Percentiles rank a stretch among this genome's conserved stretches.
These are phyloP conservation scores for Leavenworthia alabamica DNA, from an alignment of 345 rosid species.

Conservation along the genomic window DNA sequence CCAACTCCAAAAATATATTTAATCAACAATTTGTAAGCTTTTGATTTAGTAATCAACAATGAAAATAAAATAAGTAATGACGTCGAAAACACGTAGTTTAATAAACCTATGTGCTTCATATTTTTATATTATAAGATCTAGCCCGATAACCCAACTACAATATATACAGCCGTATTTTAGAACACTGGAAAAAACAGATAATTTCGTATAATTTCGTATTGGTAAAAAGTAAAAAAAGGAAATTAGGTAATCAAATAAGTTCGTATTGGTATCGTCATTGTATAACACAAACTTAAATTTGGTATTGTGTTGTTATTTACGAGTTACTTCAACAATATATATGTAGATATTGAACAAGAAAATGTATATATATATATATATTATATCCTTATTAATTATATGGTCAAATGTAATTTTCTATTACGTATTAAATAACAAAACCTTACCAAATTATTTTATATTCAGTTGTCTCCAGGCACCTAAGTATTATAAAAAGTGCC, in stretches of 20 bases:
- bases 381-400: background rate
- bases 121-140: background rate
- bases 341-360: background rate
- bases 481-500: background rate
- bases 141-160: background rate
- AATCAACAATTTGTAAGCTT: slow-evolving; percentile 7
- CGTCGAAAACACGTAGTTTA: background rate
- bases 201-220: no score
- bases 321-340: background rate
- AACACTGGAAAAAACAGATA: no score
- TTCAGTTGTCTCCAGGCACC: background rate
- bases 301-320: background rate
- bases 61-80: background rate
- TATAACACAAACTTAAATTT: background rate
- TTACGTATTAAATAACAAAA: background rate
- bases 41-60: background rate
- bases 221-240: no score
- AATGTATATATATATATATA: no score
- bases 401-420: background rate
- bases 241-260: background rate
- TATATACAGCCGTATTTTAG: no score
- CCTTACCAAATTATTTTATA: background rate
- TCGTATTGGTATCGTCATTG: background rate
- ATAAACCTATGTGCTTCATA: background rate
- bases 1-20: slow-evolving; percentile 7